Evolutionary conservation across 257 asterid genomes (phyloP).

Genomic region (Verbascum thapsus): DNA sequence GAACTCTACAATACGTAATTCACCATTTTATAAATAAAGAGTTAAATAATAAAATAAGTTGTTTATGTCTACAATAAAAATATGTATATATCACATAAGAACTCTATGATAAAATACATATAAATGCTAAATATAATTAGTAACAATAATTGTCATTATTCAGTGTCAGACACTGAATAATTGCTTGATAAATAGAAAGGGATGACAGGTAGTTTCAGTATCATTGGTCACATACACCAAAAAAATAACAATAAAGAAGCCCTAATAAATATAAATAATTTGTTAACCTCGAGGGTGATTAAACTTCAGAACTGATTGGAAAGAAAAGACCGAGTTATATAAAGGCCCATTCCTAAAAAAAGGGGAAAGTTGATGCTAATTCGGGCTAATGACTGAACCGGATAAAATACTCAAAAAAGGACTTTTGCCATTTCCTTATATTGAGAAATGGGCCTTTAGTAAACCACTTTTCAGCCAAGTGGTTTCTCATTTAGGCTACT

Average conservation of each 20-base stretch:
- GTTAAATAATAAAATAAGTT: too few species aligned
- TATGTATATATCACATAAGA: too few species aligned
- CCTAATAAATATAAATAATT: conserved; percentile 1
- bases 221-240: not conserved
- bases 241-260: not conserved
- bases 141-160: too few species aligned
- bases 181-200: conserved; percentile 2
- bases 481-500: conserved; percentile 6
- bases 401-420: not conserved
- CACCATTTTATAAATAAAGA: too few species aligned
- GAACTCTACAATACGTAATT: too few species aligned
- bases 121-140: too few species aligned
- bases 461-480: not conserved
- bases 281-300: not conserved
- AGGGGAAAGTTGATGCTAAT: conserved; percentile 1
- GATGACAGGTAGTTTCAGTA: not conserved
- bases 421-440: not conserved
- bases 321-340: conserved; percentile 2
- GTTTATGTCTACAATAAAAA: too few species aligned
- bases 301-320: not conserved
- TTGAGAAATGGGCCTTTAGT: not conserved
- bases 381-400: not conserved
- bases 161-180: not conserved
- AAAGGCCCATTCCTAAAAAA: not conserved
- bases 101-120: too few species aligned